These are phyloP conservation scores for Penicillium sp. DNA, from an alignment of 2,329 filamentous ascomycete genomes.

Conservation along the genomic window DNA sequence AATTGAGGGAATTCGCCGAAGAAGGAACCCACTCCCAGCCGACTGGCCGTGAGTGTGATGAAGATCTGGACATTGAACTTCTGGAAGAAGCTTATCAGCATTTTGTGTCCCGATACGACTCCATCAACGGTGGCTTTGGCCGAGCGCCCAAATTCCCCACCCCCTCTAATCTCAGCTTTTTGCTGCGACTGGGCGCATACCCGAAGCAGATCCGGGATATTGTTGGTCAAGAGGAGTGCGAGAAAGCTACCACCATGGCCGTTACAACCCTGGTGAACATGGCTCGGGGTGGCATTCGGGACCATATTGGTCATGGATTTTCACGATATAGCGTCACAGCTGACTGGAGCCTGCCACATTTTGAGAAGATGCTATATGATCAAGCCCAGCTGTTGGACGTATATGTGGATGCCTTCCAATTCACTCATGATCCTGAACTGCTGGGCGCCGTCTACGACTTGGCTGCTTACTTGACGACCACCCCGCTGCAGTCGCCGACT, in stretches of 20 bases:
- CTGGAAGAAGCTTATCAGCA: slow-evolving; percentile 86
- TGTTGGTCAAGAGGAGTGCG: slow-evolving; percentile 80
- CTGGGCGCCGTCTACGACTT: slow-evolving; percentile 79
- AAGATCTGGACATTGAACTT: slow-evolving; percentile 83
- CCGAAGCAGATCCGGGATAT: slow-evolving; percentile 76
- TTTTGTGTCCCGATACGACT: slow-evolving; percentile 80
- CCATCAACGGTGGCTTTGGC: slow-evolving; percentile 77
- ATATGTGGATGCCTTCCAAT: slow-evolving; percentile 83
- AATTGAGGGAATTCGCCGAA: slow-evolving; percentile 83
- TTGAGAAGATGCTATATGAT: slow-evolving; percentile 96
- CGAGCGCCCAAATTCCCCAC: slow-evolving; percentile 85
- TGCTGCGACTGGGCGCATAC: slow-evolving; percentile 74
- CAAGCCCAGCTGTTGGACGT: slow-evolving; percentile 83
- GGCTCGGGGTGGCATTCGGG: slow-evolving; percentile 70
- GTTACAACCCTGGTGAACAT: slow-evolving; percentile 79
- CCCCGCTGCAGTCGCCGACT: slow-evolving; percentile 66
- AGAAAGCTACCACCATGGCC: slow-evolving; percentile 75
- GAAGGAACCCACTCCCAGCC: slow-evolving; percentile 69
- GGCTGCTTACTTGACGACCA: slow-evolving; percentile 78
- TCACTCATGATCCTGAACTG: slow-evolving; percentile 70
- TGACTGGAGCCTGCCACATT: slow-evolving; percentile 93
- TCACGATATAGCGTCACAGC: slow-evolving; percentile 85
- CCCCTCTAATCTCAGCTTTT: slow-evolving; percentile 79
- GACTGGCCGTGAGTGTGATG: slow-evolving; percentile 55
- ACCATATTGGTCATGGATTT: slow-evolving; percentile 77